Evolutionary conservation across 192 early-diverging fungal genomes (phyloP).

Genomic region (Coemansia sp.): DNA sequence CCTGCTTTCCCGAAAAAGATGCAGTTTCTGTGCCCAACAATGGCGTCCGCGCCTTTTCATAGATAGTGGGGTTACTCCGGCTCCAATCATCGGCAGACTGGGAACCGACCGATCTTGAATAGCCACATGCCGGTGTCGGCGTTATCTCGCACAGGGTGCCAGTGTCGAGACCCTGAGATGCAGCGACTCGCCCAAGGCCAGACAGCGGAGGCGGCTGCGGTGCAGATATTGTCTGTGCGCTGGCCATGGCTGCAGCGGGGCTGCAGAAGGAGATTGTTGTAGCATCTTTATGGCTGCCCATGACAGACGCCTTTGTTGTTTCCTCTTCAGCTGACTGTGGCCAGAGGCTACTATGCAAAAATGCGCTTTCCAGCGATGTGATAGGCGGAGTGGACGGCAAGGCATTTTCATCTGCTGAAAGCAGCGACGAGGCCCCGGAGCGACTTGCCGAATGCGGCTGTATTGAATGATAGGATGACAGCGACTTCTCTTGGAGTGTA

Average conservation of each 20-base stretch:
- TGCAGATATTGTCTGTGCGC: not conserved
- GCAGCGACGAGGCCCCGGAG: not conserved
- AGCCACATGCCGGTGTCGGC: not conserved
- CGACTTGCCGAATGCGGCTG: not conserved
- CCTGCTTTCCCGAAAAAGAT: not conserved
- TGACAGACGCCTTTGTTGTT: not conserved
- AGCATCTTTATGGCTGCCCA: not conserved
- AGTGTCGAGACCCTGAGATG: not conserved
- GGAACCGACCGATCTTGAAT: not conserved
- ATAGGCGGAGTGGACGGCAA: not conserved
- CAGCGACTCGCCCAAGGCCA: not conserved
- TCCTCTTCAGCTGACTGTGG: constrained; percentile 1
- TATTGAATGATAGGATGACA: not conserved
- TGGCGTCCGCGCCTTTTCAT: not conserved
- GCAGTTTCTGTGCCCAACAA: not conserved
- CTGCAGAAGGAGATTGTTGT: not conserved
- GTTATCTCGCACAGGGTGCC: not conserved
- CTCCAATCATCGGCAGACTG: not conserved
- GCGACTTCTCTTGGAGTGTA: not conserved
- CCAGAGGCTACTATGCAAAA: not conserved
- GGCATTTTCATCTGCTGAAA: not conserved
- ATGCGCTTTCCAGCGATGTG: not conserved
- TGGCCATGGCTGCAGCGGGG: not conserved
- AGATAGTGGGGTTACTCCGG: not conserved
- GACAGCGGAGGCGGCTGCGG: not conserved